These are phyloP conservation scores for Graphium sp. DNA, from an alignment of 2,329 filamentous ascomycete genomes.

Conservation along the genomic window DNA sequence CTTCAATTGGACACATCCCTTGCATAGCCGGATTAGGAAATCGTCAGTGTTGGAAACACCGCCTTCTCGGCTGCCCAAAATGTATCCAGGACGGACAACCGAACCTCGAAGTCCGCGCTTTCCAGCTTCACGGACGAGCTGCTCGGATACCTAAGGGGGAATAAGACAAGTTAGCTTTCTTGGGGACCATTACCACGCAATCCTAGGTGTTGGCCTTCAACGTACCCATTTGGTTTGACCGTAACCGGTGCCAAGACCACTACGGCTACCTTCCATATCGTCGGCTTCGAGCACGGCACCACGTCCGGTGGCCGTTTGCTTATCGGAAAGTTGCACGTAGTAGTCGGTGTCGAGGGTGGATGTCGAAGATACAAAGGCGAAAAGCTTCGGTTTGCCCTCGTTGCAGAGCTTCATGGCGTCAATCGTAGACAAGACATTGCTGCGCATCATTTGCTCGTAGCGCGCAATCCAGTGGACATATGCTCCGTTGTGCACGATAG, in stretches of 20 bases:
- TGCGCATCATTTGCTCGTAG: conserved; percentile 52
- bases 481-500: conserved; percentile 71
- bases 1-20: conserved; percentile 70
- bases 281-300: conserved; percentile 57
- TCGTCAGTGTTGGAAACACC: conserved; percentile 73
- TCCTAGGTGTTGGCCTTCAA: too few relatives aligned
- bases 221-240: conserved; percentile 82
- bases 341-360: conserved; percentile 67
- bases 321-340: conserved; percentile 58
- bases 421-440: conserved; percentile 68
- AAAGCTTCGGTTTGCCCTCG: conserved; percentile 58
- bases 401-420: conserved; percentile 62
- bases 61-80: conserved; percentile 53
- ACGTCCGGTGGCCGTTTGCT: conserved; percentile 41
- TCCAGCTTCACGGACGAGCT: conserved; percentile 63
- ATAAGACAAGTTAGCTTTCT: too few relatives aligned
- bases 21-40: conserved; percentile 73
- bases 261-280: conserved; percentile 58
- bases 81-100: conserved; percentile 72
- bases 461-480: conserved; percentile 66
- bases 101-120: conserved; percentile 57
- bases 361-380: conserved; percentile 72
- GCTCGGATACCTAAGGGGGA: conserved; percentile 17
- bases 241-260: conserved; percentile 70
- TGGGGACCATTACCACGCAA: too few relatives aligned